Base-by-base conservation (phyloP, 257 asterid genomes). In the Osmanthus fragrans region DNA sequence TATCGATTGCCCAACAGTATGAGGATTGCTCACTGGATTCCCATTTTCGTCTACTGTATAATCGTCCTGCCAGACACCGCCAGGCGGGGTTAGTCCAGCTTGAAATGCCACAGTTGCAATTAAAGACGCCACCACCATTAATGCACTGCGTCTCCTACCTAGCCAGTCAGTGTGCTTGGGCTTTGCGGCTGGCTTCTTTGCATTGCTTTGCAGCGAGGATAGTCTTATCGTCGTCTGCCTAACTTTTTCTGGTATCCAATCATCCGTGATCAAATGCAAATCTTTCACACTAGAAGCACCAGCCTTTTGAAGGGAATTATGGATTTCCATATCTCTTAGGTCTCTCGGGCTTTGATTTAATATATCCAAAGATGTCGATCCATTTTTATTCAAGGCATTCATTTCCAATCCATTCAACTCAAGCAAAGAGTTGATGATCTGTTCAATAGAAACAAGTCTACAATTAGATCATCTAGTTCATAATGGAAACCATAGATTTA, bases 241-340 rank as follows among this genome's bases (percentile, higher is more conserved):
- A 27, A 47, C 51, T 42, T 73, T 71, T 32, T 67, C 71, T 7
- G 84, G 74, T 19, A 21, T 29, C 71, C 79, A 71, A 6, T 71
- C 77, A 0, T 76, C 37, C 23, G 64, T 80, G 80, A 83, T 76
- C 45, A 83, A 37, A 34, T 77, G 84, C 79, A 84, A 19, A 70
- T 79, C 84, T 49, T 82, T 81, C 2, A 19, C 82, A 49, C 32
- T 73, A 1, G 75, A 67, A 75, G 84, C 92, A 63, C 89, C 85
- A 1, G 86, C 86, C 0, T 67, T 64, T 3, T 21, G 40, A 13
- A 86, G 81, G 8, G 67, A 15, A 27, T 71, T 33, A 56, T 81
- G 85, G n/a, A 86, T 80, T 15, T 86, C 88, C 83, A 83, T 81
- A 42, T 86, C 88, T 85, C 78, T 80, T 47, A 86, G n/a, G 49